A percentile compares a stretch with the other conserved stretches of the same genome.
These are phyloP conservation scores for Dendrostoma leiphaemia DNA, from an alignment of 2,329 filamentous ascomycete genomes.

Conservation along the genomic window DNA sequence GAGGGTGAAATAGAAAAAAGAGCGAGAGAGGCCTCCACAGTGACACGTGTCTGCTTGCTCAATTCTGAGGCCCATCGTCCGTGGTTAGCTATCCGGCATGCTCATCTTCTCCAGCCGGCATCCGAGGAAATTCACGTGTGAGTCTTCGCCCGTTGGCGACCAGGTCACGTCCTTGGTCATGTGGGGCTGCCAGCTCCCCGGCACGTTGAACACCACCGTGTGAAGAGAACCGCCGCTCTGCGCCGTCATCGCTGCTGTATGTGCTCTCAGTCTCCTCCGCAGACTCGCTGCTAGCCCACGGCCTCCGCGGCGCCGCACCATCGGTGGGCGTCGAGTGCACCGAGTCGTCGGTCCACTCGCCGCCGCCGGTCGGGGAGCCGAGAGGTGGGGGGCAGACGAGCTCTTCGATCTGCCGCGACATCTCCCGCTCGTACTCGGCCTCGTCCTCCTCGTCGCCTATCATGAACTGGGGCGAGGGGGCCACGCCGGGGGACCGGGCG, in stretches of 20 bases:
- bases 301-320: not conserved
- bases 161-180: not conserved
- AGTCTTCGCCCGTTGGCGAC: not conserved
- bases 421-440: not conserved
- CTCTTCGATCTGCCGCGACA: not conserved
- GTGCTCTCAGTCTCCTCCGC: not conserved
- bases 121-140: not conserved
- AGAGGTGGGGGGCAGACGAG: not conserved
- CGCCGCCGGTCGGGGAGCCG: not conserved
- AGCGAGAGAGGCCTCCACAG: too few relatives aligned
- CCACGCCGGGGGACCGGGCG: not conserved
- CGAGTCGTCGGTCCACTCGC: not conserved
- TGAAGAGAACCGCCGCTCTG: not conserved
- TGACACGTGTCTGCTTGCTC: too few relatives aligned
- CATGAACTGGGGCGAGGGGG: slow-evolving; percentile 6
- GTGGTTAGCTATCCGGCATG: not conserved
- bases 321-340: not conserved
- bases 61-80: not conserved
- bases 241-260: not conserved
- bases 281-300: not conserved
- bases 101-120: not conserved
- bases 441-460: slow-evolving; percentile 12
- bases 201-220: not conserved
- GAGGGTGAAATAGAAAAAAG: too few relatives aligned
- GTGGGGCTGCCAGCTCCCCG: not conserved